Evolutionary conservation across 129 eudicot species (phyloP).

Genomic region (Silybum marianum): DNA sequence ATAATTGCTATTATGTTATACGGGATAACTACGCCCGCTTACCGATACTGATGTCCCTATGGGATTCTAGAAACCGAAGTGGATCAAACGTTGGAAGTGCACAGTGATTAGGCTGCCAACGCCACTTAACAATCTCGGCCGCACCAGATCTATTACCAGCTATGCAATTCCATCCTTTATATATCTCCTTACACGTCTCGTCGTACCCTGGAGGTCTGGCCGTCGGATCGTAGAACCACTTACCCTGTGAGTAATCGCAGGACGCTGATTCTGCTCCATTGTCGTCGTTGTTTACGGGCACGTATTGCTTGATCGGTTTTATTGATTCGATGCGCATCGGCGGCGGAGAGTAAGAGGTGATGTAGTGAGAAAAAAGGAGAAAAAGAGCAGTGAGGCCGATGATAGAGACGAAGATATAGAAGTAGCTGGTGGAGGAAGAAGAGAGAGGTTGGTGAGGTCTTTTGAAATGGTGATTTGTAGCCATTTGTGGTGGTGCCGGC

Average conservation of each 20-base stretch:
- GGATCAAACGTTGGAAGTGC: conserved; percentile 82
- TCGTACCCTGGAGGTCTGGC: conserved; percentile 62
- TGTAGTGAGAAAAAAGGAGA: conserved; percentile 53
- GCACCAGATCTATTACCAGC: conserved; percentile 72
- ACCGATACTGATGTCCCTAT: conserved; percentile 73
- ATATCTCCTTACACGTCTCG: conserved; percentile 88
- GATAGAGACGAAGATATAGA: conserved; percentile 50
- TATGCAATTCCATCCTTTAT: conserved; percentile 90
- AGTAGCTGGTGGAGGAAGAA: conserved; percentile 36
- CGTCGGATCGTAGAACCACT: conserved; percentile 83
- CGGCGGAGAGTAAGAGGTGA: conserved; percentile 27
- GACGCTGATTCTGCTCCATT: conserved; percentile 23
- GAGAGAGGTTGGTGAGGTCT: conserved; percentile 25
- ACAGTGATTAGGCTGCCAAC: conserved; percentile 82
- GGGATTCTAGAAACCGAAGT: conserved; percentile 45
- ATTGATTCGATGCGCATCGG: neutral
- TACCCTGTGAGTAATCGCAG: conserved; percentile 78
- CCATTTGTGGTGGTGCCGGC: conserved; percentile 44
- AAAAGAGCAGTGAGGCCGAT: conserved; percentile 52
- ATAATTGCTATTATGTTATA: neutral
- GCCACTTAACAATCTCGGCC: conserved; percentile 71
- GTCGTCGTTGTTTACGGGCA: neutral
- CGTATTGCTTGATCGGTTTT: conserved; percentile 12
- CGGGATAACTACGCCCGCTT: neutral
- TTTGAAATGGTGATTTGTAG: conserved; percentile 48